A percentile compares a stretch with the other conserved stretches of the same genome.
phyloP scores from a whole-genome alignment of 129 eudicot genomes.

The Cynara cardunculus region DNA sequence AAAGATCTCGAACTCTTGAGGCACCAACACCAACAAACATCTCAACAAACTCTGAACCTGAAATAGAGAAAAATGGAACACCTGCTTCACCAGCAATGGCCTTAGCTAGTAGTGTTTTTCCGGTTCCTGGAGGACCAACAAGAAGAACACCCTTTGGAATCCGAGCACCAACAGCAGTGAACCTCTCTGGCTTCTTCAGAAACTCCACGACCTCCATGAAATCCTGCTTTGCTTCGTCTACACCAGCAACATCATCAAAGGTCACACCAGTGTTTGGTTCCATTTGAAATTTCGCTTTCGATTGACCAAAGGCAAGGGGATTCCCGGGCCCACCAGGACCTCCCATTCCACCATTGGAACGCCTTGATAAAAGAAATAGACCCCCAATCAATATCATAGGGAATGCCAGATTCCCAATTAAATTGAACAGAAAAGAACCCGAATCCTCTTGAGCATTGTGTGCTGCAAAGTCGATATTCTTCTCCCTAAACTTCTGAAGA shows the following conservation, averaged over 20 bases:
- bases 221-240: constrained; percentile 97
- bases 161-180: constrained; percentile 93
- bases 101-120: constrained; percentile 88
- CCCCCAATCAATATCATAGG: constrained; percentile 91
- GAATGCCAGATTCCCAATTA: constrained; percentile 88
- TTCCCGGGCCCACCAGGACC: constrained; percentile 97
- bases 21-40: constrained; percentile 99
- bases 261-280: constrained; percentile 99
- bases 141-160: constrained; percentile 98
- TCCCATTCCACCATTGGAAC: constrained; percentile 92
- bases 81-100: constrained; percentile 99
- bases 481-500: constrained; percentile 88
- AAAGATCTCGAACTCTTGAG: constrained; percentile 93
- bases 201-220: constrained; percentile 98
- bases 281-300: constrained; percentile 95
- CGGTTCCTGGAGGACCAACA: constrained; percentile 98
- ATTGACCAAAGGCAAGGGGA: constrained; percentile 86
- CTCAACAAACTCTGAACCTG: constrained; percentile 96
- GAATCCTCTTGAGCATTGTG: constrained; percentile 99
- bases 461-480: constrained; percentile 96
- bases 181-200: constrained; percentile 93
- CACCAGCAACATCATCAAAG: constrained; percentile 97
- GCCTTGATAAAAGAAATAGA: constrained; percentile 83
- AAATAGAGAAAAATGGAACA: constrained; percentile 92
- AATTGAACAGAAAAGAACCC: constrained; percentile 75